Percentiles rank a stretch among this genome's conserved stretches.
Evolutionary conservation across 306 rosid genomes (phyloP).

Genomic region (Glycine latifolia): DNA sequence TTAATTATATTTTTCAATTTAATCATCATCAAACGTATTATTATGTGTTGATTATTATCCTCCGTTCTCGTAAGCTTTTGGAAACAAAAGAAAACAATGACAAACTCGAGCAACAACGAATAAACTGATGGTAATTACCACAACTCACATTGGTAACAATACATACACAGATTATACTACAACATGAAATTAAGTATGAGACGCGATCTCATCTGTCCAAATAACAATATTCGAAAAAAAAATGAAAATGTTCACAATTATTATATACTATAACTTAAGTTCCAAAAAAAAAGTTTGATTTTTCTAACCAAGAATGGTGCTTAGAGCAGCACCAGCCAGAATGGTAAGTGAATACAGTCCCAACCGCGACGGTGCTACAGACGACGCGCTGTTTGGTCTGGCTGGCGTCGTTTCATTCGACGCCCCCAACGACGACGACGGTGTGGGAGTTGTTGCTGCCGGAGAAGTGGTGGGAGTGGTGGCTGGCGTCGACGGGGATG

Average conservation of each 20-base stretch:
- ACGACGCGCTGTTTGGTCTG: neutral
- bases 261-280: neutral
- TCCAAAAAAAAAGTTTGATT: neutral
- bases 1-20: neutral
- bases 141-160: neutral
- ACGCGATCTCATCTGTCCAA: conserved; percentile 39
- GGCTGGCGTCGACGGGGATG: neutral
- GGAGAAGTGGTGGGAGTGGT: neutral
- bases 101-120: neutral
- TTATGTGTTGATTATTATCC: neutral
- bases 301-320: conserved; percentile 40
- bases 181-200: neutral
- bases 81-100: neutral
- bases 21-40: neutral
- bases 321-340: conserved; percentile 49
- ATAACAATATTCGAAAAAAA: conserved; percentile 7
- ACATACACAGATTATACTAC: neutral
- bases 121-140: too few relatives aligned
- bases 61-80: neutral
- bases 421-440: conserved; percentile 34
- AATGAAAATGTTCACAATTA: conserved; percentile 22
- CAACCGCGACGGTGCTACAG: conserved; percentile 42
- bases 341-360: conserved; percentile 44
- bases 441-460: conserved; percentile 8
- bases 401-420: conserved; percentile 38